A percentile compares a stretch with the other conserved stretches of the same genome.
phyloP scores from a whole-genome alignment of 2,329 filamentous ascomycete genomes.

The Bipolaris victoriae region DNA sequence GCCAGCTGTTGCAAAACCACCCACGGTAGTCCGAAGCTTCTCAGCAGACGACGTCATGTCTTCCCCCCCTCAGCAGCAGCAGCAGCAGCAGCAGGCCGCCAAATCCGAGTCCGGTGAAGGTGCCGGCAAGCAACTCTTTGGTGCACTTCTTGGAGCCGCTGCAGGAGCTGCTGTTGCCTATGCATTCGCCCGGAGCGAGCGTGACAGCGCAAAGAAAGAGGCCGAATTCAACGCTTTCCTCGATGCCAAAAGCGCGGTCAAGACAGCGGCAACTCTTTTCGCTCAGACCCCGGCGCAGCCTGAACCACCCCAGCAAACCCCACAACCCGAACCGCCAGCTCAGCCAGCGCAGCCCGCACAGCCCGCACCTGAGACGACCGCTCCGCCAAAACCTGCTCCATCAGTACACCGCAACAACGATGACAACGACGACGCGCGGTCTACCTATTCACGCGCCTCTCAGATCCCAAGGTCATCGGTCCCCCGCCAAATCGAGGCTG shows the following conservation, averaged over 20 bases:
- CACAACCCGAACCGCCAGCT: conserved; percentile 37
- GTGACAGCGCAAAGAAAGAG: conserved; percentile 54
- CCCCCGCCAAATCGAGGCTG: conserved; percentile 49
- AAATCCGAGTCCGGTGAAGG: conserved; percentile 51
- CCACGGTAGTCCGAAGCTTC: conserved; percentile 38
- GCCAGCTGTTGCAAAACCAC: conserved; percentile 32
- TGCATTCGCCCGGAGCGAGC: conserved; percentile 69
- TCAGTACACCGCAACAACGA: conserved; percentile 46
- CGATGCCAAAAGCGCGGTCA: conserved; percentile 41
- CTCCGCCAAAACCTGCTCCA: conserved; percentile 17
- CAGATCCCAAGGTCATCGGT: conserved; percentile 23
- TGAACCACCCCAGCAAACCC: conserved; percentile 40
- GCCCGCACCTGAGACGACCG: conserved; percentile 5
- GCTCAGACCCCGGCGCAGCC: conserved; percentile 37
- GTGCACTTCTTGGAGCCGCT: conserved; percentile 78
- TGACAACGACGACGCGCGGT: conserved; percentile 46
- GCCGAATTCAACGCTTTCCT: conserved; percentile 48
- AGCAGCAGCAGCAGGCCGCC: conserved; percentile 31
- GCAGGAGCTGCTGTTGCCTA: conserved; percentile 80
- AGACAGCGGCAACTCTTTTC: conserved; percentile 35
- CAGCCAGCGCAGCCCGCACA: conserved; percentile 25
- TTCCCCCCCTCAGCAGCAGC: conserved; percentile 23
- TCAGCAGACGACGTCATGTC: conserved; percentile 38
- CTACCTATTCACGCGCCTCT: conserved; percentile 37
- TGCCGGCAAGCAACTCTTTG: conserved; percentile 69